Evolutionary conservation across 139 green algal genomes (phyloP), one percentile per base, ranked within the genome.

Genomic region (Medakamo hakoo): DNA sequence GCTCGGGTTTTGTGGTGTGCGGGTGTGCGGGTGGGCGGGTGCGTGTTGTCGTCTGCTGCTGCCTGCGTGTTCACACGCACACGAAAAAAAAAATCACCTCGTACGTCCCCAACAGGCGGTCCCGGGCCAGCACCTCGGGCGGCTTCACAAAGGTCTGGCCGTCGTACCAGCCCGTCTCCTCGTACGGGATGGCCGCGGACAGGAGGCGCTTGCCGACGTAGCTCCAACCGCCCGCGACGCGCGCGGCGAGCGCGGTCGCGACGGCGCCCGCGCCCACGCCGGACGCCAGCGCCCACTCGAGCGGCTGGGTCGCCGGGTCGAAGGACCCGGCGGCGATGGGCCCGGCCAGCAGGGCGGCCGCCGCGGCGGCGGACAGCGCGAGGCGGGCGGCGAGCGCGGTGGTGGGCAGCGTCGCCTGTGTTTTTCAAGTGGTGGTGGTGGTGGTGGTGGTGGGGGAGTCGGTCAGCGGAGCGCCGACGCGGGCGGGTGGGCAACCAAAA

Each of bases 191-290:
- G 22, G 73, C 71, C 0, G 91, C 91, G 27, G 63, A 82, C 30
- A 96, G 79, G 30, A 98, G 71, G 3, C 91, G 73, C 59, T 94
- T 84, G 4, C 82, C 81, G 16, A 98, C 88, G 62, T 97, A 98
- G 5, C 71, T 68, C 90, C 90, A 98, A 22, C 80, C 84, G n/a
- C 95, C 75, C 70, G 86, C 93, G 62, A 96, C 86, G 64, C 88
- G 84, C 57, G 94, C 61, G 21, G 79, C 69, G 1, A 81, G 78
- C 5, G 87, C 57, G 2, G 83, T 78, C 23, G 89, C 84, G n/a
- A 91, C 83, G 40, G 92, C 22, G 32, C 86, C 64, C 1, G 68
- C 72, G 23, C 87, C 88, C 1, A 76, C 70, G 2, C 66, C 61
- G 16, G 64, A 77, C 60, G 64, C 77, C 27, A 90, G 67, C 14